Evolutionary conservation across 768 basidiomycete species (phyloP).

Genomic region (Psilocybe azurescens): DNA sequence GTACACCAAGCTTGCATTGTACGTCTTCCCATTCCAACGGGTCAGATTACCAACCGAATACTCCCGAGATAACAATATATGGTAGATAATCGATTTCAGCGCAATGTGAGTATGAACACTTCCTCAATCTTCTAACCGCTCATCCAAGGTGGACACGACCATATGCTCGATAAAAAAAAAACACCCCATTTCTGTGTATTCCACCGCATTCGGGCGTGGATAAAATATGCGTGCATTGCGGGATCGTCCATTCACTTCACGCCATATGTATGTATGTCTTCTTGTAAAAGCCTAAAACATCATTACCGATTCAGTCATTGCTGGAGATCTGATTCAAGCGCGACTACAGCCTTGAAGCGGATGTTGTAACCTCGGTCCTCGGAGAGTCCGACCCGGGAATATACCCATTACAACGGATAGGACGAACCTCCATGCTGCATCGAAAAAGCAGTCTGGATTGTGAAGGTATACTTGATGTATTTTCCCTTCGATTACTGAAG

Average conservation of each 20-base stretch:
- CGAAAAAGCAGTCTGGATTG: not conserved
- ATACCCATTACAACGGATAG: not conserved
- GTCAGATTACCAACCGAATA: not conserved
- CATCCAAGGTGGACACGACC: not conserved
- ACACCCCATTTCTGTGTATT: not conserved
- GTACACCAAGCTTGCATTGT: not conserved
- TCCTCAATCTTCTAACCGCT: not conserved
- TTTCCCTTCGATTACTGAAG: not conserved
- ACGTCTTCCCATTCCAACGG: not conserved
- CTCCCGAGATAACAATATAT: not conserved
- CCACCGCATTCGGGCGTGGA: not conserved
- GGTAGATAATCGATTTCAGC: not conserved
- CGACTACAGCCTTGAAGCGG: not conserved
- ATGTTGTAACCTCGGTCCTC: not conserved
- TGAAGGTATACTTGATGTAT: not conserved
- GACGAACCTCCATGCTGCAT: not conserved
- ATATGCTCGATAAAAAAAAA: not conserved
- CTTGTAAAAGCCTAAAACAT: not conserved
- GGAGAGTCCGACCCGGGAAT: not conserved
- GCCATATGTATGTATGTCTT: not conserved
- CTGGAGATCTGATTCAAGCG: not conserved
- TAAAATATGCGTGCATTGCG: not conserved
- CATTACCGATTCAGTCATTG: not conserved
- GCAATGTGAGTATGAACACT: not conserved
- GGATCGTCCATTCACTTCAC: not conserved